These are phyloP conservation scores for Beta vulgaris DNA, from an alignment of 148 eudicot species.

Conservation along the genomic window DNA sequence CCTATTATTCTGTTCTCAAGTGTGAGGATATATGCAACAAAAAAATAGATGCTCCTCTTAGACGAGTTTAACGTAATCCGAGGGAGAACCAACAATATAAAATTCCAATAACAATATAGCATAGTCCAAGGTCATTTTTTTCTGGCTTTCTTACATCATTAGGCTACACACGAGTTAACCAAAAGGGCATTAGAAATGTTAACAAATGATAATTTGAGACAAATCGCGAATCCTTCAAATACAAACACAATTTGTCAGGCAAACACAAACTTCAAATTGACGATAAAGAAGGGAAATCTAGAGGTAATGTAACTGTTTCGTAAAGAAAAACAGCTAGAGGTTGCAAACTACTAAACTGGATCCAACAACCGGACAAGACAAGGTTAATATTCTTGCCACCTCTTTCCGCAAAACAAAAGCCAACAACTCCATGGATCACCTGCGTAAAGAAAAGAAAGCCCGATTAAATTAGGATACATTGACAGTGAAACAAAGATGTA, in stretches of 20 bases:
- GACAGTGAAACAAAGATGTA: not conserved
- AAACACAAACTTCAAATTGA: conserved; percentile 6
- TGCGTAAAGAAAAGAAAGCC: not conserved
- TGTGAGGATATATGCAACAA: too few relatives aligned
- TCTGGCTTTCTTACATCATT: not conserved
- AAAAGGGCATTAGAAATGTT: not conserved
- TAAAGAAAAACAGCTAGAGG: not conserved
- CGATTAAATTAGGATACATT: not conserved
- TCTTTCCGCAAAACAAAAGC: not conserved
- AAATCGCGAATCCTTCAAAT: conserved; percentile 3
- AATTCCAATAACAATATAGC: not conserved
- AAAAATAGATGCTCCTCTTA: too few relatives aligned
- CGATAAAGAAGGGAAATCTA: not conserved
- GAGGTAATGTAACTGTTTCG: not conserved
- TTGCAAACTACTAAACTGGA: not conserved
- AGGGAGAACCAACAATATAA: not conserved
- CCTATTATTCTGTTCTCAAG: too few relatives aligned
- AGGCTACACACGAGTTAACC: conserved; percentile 7
- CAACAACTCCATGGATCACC: not conserved
- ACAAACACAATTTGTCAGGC: conserved; percentile 13
- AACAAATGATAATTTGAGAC: conserved; percentile 15
- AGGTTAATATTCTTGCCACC: conserved; percentile 7
- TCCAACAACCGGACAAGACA: not conserved
- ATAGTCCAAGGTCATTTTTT: not conserved
- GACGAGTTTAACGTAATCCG: too few relatives aligned